Evolutionary conservation across 176 grass and related monocot species (phyloP).

Genomic region (Dactylis glomerata): DNA sequence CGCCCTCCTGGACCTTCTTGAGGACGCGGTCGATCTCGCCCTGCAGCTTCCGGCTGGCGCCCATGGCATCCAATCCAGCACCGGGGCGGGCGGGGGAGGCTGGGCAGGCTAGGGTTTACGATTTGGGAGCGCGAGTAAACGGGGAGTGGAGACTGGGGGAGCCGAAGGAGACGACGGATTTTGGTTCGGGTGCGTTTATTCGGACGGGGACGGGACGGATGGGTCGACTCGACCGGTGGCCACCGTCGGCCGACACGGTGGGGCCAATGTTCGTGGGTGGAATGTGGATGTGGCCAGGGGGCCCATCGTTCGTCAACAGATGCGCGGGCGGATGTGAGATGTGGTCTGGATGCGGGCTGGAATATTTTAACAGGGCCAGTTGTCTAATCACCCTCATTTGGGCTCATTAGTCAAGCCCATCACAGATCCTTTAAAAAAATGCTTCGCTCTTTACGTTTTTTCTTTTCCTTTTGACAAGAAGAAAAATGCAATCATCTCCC

Average conservation of each 20-base stretch:
- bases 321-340: too few relatives aligned
- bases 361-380: too few relatives aligned
- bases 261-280: background rate
- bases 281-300: background rate
- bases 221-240: background rate
- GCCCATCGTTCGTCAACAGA: background rate
- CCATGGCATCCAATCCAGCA: slow-evolving; percentile 48
- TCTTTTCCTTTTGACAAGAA: too few relatives aligned
- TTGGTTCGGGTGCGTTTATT: background rate
- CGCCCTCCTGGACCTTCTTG: slow-evolving; percentile 99
- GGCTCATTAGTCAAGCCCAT: too few relatives aligned
- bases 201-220: background rate
- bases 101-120: slow-evolving; percentile 50
- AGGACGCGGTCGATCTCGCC: slow-evolving; percentile 99
- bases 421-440: too few relatives aligned
- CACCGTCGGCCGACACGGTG: background rate
- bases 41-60: slow-evolving; percentile 90
- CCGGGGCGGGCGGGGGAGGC: background rate
- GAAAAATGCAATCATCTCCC: too few relatives aligned
- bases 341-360: too few relatives aligned
- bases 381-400: too few relatives aligned
- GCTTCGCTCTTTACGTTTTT: too few relatives aligned
- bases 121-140: slow-evolving; percentile 25
- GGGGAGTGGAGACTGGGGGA: background rate
- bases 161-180: background rate